A percentile compares a stretch with the other conserved stretches of the same genome.
Conservation (phyloP, 23 red algal genomes). For the Pyropia yezoensis region DNA sequence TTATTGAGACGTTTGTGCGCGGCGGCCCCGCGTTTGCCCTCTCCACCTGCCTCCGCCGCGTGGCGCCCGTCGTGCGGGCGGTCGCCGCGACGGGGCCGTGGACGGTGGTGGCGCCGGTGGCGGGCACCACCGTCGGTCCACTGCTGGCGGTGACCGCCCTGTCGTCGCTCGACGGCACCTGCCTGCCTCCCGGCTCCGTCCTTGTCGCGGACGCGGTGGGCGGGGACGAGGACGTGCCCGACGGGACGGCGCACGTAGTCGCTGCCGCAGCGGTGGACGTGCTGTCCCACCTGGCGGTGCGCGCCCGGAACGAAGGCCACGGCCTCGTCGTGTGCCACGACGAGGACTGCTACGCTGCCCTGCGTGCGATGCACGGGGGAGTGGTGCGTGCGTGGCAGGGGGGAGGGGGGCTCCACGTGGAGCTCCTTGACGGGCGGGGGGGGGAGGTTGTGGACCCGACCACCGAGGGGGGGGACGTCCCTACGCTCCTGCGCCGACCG, state of each 20-base stretch:
- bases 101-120: constrained; percentile 1
- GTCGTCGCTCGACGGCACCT: no score
- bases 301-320: constrained; percentile 11
- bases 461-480: no score
- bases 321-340: constrained; percentile 4
- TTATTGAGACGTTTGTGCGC: constrained; percentile 16
- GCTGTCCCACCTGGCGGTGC: constrained; percentile 14
- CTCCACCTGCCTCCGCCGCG: constrained; percentile 2
- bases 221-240: constrained; percentile 14
- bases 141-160: no score
- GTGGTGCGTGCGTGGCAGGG: background rate
- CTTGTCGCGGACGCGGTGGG: background rate
- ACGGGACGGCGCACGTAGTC: constrained; percentile 2
- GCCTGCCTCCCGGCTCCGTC: background rate
- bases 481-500: background rate
- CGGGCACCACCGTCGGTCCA: no score
- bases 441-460: background rate
- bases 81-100: constrained; percentile 9
- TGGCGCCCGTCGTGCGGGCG: background rate
- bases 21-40: constrained; percentile 15
- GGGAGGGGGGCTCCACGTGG: background rate
- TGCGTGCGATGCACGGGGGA: background rate
- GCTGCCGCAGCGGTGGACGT: constrained; percentile 6
- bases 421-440: background rate
- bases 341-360: background rate